Conservation (phyloP, 495 filamentous ascomycete species). For the Cudoniella acicularis region DNA sequence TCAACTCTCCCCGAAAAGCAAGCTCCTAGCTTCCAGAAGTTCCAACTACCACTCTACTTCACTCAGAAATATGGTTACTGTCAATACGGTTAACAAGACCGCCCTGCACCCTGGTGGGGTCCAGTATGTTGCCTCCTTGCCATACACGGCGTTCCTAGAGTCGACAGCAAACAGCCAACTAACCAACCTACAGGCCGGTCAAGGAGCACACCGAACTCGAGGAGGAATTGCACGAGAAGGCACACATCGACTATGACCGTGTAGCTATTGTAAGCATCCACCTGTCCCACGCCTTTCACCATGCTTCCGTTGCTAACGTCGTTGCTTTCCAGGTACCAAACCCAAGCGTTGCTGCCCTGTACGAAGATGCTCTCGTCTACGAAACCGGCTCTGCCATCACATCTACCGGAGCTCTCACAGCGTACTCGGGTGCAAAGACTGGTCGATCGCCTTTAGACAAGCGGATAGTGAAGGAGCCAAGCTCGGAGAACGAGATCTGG, state of each 20-base stretch:
- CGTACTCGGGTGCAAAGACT: constrained; percentile 97
- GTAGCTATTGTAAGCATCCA: constrained; percentile 94
- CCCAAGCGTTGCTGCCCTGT: constrained; percentile 73
- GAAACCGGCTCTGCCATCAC: constrained; percentile 97
- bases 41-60: constrained; percentile 60
- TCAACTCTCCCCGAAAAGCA: constrained; percentile 19
- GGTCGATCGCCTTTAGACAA: constrained; percentile 96
- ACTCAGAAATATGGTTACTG: constrained; percentile 60
- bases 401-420: constrained; percentile 87
- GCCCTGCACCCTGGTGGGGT: constrained; percentile 44
- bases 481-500: constrained; percentile 90
- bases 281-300: constrained; percentile 48
- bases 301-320: neutral
- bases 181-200: constrained; percentile 57
- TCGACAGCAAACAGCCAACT: neutral
- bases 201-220: constrained; percentile 92
- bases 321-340: constrained; percentile 22
- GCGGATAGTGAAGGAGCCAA: constrained; percentile 88
- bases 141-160: neutral
- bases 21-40: constrained; percentile 21
- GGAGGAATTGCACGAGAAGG: constrained; percentile 95
- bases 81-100: constrained; percentile 79
- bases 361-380: constrained; percentile 99
- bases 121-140: neutral
- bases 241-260: constrained; percentile 98